Base-by-base conservation (phyloP, 495 filamentous ascomycete species). In the Aspergillus hancockii region DNA sequence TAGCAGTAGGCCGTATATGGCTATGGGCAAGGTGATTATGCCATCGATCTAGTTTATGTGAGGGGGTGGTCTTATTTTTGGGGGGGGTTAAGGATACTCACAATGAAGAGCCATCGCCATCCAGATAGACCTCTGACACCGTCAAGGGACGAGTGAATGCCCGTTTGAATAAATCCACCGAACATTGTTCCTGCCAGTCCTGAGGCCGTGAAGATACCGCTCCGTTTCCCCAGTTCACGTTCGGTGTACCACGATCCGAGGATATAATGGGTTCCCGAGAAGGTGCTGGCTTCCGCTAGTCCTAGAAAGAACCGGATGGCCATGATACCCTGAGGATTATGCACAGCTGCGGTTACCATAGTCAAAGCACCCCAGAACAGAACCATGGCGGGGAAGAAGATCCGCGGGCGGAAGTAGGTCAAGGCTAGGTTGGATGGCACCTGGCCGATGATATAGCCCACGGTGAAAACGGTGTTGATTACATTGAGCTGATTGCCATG, bases 241-340 rank as follows among this genome's bases (percentile, higher is more conserved):
- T 82, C 77, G 4, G 79, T 88, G 59, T 90, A 90, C 86, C 87
- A 90, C 0, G 79, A 79, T 2, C 86, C 85, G 2, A 89, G 72
- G 63, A 90, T 82, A 61, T 87, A 88, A 38, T 87, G 84, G 0
- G 81, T 87, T 16, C 87, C 85, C 7, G 83, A 79, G 49, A 88
- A 89, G 10, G 81, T 85, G 54, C 71, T 81, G 0, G 82, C 72
- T 67, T 90, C 86, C 34, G 77, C 76, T 10, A 87, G 65, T n/a
- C 83, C 87, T 63, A 85, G 80, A 64, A 90, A 86, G 75, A 90
- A 88, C 5, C 87, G 83, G 59, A 90, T 85, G 0, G 80, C 83
- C 78, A 85, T 85, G 60, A 90, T 83, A n/a, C 78, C 67, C 41
- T 76, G 69, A 0, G 80, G 80, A 3, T 69, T 74, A 7, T 76